Conservation (phyloP, 2,329 filamentous ascomycete genomes). For the Nemania serpens region DNA sequence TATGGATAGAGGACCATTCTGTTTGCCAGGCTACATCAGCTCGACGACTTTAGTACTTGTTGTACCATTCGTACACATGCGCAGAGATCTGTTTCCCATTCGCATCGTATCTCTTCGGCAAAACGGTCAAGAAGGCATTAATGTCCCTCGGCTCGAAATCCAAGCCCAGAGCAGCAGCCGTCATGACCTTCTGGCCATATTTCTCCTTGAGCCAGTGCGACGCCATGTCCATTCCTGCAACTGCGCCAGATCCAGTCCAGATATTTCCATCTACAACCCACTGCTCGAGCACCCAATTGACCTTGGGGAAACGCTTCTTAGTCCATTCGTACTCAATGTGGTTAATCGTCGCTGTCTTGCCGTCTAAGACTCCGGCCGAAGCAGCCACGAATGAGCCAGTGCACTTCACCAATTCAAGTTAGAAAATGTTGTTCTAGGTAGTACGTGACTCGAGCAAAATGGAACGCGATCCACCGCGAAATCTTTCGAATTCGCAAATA, state of each 20-base stretch:
- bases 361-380: constrained; percentile 17
- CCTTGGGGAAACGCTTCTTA: constrained; percentile 18
- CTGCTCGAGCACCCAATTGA: constrained; percentile 21
- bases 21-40: too few relatives aligned
- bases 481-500: not conserved
- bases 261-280: constrained; percentile 22
- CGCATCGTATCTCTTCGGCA: constrained; percentile 19
- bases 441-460: not conserved
- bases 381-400: constrained; percentile 18
- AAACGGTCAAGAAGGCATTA: constrained; percentile 14
- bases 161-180: constrained; percentile 10
- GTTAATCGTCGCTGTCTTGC: constrained; percentile 21
- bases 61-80: constrained; percentile 16
- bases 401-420: not conserved
- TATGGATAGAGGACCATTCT: too few relatives aligned
- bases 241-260: constrained; percentile 20
- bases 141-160: constrained; percentile 21
- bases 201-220: constrained; percentile 19
- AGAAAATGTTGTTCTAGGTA: not conserved
- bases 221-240: constrained; percentile 23
- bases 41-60: constrained; percentile 8
- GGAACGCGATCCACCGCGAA: not conserved
- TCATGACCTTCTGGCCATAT: constrained; percentile 13
- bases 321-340: constrained; percentile 16
- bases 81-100: constrained; percentile 19